Base-by-base conservation (phyloP, 495 filamentous ascomycete species). In the Penicillium goetzii region DNA sequence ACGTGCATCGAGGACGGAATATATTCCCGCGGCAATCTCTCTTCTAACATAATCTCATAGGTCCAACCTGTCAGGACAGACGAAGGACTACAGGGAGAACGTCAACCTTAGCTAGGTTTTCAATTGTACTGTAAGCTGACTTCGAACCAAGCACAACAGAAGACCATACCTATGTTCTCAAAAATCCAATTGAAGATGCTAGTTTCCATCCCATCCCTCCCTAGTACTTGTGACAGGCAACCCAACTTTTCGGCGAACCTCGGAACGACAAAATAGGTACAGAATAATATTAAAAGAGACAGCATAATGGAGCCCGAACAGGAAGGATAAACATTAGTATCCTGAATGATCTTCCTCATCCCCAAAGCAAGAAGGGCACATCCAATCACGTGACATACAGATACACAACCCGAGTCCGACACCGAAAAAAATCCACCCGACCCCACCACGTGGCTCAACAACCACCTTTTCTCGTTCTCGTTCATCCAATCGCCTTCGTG, bases 401-500 rank as follows among this genome's bases (percentile, higher is more conserved):
- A 55, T 19, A 47, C 15, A 25, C 21, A 23, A 25, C 36, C 11
- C 36, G 4, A 15, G 36, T n/a, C 5, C 5, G 17, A 8, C 5
- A 1, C 36, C 36, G 1, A 6, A 23, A 50, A 23, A 25, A 49
- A 7, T 3, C 23, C 3, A 15, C 21, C 47, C 47, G 5, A 28
- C 14, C 23, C 47, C 3, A 7, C 3, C 2, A 26, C 10, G 1
- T 23, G 25, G 14, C 0, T 28, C 25, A 6, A 17, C 19, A 5
- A 15, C 25, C 25, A 55, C 11, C 5, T 12, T 23, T 21, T 21
- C 17, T 12, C 8, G n/a, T 4, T 10, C 2, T 1, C 2, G 11
- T 55, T 55, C 52, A 55, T 34, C 52, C 40, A 60, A 60, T 43
- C 50, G 68, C 68, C 56, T 70, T 59, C 52, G 53, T 70, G 64